Evolutionary conservation across 768 basidiomycete genomes (phyloP).

Genomic region (Boletus eberwhitei): DNA sequence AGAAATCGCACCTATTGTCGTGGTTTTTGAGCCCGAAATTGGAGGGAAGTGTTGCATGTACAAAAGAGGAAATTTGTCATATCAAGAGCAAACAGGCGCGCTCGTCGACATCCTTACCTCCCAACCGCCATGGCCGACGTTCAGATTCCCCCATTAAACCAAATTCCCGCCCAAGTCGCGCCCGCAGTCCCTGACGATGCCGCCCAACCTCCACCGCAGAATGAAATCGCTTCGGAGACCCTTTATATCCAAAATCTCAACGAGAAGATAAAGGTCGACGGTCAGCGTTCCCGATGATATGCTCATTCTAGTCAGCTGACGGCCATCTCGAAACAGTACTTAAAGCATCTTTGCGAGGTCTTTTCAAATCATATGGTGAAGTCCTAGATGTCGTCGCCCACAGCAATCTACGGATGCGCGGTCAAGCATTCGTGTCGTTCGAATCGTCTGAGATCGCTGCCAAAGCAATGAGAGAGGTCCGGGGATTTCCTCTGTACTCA

Average conservation of each 20-base stretch:
- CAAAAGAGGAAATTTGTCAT: slow-evolving; percentile 16
- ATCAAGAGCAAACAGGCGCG: slow-evolving; percentile 21
- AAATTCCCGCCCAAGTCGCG: slow-evolving; percentile 26
- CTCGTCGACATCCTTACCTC: not conserved
- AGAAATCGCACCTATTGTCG: not conserved
- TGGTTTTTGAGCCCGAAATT: not conserved
- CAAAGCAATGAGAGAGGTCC: slow-evolving; percentile 89
- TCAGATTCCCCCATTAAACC: slow-evolving; percentile 30
- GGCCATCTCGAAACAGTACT: slow-evolving; percentile 53
- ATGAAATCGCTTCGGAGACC: slow-evolving; percentile 69
- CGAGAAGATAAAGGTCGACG: slow-evolving; percentile 85
- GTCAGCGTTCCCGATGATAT: slow-evolving; percentile 34
- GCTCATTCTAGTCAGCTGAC: slow-evolving; percentile 7
- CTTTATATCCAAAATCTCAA: slow-evolving; percentile 96
- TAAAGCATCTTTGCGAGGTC: slow-evolving; percentile 78
- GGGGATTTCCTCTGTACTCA: slow-evolving; percentile 91
- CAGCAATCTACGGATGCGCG: slow-evolving; percentile 92
- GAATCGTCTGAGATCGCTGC: slow-evolving; percentile 74
- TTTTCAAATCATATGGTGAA: slow-evolving; percentile 93
- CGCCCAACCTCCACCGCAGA: slow-evolving; percentile 26
- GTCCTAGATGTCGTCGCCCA: slow-evolving; percentile 97
- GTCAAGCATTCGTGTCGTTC: slow-evolving; percentile 97
- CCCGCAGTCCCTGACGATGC: slow-evolving; percentile 16
- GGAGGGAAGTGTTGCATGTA: not conserved
- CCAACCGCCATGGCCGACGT: slow-evolving; percentile 36